Conservation (phyloP, 2,329 filamentous ascomycete species). For the Cordyceps cicadae region DNA sequence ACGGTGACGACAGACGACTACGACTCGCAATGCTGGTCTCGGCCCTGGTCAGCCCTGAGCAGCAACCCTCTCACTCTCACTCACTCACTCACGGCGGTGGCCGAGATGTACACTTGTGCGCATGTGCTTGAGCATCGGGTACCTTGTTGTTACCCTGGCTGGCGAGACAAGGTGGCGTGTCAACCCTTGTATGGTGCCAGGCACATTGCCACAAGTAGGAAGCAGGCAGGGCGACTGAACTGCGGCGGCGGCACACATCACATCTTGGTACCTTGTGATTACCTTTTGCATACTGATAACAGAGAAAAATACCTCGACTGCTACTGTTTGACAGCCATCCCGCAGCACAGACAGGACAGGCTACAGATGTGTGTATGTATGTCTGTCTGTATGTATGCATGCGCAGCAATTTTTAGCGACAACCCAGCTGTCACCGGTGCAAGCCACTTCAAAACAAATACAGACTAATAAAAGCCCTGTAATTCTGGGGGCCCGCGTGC, state of each 20-base stretch:
- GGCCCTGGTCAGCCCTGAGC: neutral
- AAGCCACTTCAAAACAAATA: neutral
- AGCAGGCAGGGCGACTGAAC: neutral
- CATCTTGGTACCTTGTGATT: too few species aligned
- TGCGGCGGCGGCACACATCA: neutral
- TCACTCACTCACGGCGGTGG: neutral
- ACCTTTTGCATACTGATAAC: too few species aligned
- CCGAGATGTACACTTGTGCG: neutral
- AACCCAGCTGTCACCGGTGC: neutral
- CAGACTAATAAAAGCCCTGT: neutral
- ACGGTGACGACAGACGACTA: too few species aligned
- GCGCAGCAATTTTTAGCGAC: neutral
- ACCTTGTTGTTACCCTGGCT: neutral
- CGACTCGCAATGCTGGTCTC: neutral
- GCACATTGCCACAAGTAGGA: neutral
- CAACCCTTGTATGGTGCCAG: neutral
- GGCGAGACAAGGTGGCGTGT: neutral
- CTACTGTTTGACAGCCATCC: too few species aligned
- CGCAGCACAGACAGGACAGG: too few species aligned
- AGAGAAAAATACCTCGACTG: too few species aligned
- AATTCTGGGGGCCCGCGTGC: slow-evolving; percentile 1
- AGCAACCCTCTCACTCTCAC: too few species aligned
- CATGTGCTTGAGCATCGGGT: neutral
- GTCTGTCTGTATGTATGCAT: too few species aligned
- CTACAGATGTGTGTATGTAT: neutral